These are phyloP conservation scores for Mucor mucedo DNA, from an alignment of 371 early-diverging fungal species.

Conservation along the genomic window DNA sequence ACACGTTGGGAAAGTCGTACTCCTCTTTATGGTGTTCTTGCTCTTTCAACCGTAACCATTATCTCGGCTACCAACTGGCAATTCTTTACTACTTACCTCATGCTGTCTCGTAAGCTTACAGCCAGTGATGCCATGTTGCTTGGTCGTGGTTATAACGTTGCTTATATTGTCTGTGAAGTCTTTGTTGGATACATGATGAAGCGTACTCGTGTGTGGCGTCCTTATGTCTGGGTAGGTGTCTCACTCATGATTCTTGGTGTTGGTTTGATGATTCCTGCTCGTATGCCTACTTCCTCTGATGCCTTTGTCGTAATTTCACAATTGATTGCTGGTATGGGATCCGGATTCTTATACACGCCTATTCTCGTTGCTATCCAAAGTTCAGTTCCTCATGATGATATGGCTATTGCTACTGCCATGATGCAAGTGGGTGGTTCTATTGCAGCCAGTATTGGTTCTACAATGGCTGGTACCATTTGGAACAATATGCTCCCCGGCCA, in stretches of 20 bases:
- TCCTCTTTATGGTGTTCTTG: conserved; percentile 51
- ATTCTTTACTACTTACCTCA: conserved; percentile 48
- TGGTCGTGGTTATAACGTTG: conserved; percentile 45
- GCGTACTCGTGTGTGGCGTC: conserved; percentile 48
- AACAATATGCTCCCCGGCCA: conserved; percentile 42
- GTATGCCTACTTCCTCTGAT: conserved; percentile 37
- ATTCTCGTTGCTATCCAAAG: conserved; percentile 44
- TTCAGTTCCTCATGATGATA: conserved; percentile 43
- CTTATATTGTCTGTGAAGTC: conserved; percentile 38
- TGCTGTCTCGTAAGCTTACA: conserved; percentile 44
- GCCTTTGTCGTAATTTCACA: conserved; percentile 46
- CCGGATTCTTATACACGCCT: conserved; percentile 40
- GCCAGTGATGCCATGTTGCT: conserved; percentile 36
- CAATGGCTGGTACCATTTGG: conserved; percentile 49
- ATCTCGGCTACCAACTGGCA: conserved; percentile 47
- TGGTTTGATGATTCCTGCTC: conserved; percentile 53
- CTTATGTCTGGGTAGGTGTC: conserved; percentile 65
- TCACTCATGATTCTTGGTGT: conserved; percentile 56
- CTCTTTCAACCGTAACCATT: conserved; percentile 46
- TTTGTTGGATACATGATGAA: conserved; percentile 45
- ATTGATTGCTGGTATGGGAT: conserved; percentile 44
- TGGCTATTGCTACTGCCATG: conserved; percentile 46
- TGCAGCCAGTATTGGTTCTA: conserved; percentile 43
- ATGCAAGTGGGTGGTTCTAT: conserved; percentile 45
- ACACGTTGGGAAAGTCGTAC: conserved; percentile 48